Percentiles rank a stretch among this genome's conserved stretches.
Conservation (phyloP, 805 yeast genomes). For the Monosporozyma solicola region DNA sequence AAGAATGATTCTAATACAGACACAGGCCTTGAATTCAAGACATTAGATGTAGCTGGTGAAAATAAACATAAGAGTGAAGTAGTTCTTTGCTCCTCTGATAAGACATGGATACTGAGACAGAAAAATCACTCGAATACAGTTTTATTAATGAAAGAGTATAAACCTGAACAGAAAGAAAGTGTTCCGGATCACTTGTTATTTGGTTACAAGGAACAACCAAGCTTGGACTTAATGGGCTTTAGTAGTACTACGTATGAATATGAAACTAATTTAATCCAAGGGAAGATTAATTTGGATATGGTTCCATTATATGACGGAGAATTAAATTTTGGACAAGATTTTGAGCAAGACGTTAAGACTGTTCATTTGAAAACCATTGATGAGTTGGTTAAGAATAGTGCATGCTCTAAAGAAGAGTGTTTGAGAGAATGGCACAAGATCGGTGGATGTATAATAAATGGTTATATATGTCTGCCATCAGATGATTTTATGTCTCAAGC, state of each 20-base stretch:
- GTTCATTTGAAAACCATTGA: slow-evolving; percentile 20
- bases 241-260: slow-evolving; percentile 26
- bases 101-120: slow-evolving; percentile 61
- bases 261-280: slow-evolving; percentile 30
- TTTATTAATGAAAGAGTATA: slow-evolving; percentile 37
- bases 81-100: slow-evolving; percentile 48
- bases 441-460: slow-evolving; percentile 50
- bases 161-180: slow-evolving; percentile 12
- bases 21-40: slow-evolving; percentile 22
- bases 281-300: slow-evolving; percentile 25
- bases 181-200: slow-evolving; percentile 17
- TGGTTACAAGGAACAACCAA: slow-evolving; percentile 29
- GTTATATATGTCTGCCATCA: slow-evolving; percentile 32
- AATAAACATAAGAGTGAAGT: slow-evolving; percentile 32
- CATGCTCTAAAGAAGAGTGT: slow-evolving; percentile 51
- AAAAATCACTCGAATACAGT: slow-evolving; percentile 84
- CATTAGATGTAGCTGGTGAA: slow-evolving; percentile 10
- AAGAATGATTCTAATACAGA: slow-evolving; percentile 3
- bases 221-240: slow-evolving; percentile 25
- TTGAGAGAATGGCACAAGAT: slow-evolving; percentile 39
- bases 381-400: slow-evolving; percentile 36
- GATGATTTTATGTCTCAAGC: slow-evolving; percentile 28
- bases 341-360: slow-evolving; percentile 3
- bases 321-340: slow-evolving; percentile 4
- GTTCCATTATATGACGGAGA: slow-evolving; percentile 35